Conservation (phyloP, 306 rosid genomes). For the Ziziphus jujuba region DNA sequence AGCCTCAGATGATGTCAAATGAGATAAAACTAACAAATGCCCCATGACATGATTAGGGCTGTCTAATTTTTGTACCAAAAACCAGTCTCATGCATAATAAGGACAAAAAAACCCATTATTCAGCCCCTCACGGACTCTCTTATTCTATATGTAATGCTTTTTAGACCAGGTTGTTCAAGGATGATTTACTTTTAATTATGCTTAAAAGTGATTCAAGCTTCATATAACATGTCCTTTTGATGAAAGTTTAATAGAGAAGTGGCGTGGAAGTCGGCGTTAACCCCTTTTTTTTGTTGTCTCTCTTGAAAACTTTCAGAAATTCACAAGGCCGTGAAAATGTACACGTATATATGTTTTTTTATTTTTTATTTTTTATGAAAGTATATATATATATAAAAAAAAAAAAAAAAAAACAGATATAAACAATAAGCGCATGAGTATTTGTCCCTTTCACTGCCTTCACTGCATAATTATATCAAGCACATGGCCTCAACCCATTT, state of each 20-base stretch:
- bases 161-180: too few species aligned
- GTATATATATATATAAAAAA: too few species aligned
- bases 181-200: slow-evolving; percentile 12
- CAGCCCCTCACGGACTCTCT: slow-evolving; percentile 36
- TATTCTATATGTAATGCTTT: neutral
- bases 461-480: slow-evolving; percentile 25
- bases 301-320: neutral
- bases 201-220: slow-evolving; percentile 12
- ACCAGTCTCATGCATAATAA: slow-evolving; percentile 19
- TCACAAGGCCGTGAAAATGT: too few species aligned
- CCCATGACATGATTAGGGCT: slow-evolving; percentile 29
- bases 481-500: slow-evolving; percentile 41
- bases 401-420: too few species aligned
- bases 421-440: too few species aligned
- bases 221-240: neutral
- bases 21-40: slow-evolving; percentile 23
- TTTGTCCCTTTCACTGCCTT: slow-evolving; percentile 1
- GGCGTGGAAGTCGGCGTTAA: slow-evolving; percentile 14
- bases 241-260: neutral
- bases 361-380: too few species aligned
- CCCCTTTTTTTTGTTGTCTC: neutral
- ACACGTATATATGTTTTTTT: neutral
- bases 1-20: slow-evolving; percentile 32
- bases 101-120: slow-evolving; percentile 41
- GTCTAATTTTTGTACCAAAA: slow-evolving; percentile 12